Evolutionary conservation across 345 rosid species (phyloP), one percentile per base, ranked within the genome.

Genomic region (Melaleuca alternifolia): DNA sequence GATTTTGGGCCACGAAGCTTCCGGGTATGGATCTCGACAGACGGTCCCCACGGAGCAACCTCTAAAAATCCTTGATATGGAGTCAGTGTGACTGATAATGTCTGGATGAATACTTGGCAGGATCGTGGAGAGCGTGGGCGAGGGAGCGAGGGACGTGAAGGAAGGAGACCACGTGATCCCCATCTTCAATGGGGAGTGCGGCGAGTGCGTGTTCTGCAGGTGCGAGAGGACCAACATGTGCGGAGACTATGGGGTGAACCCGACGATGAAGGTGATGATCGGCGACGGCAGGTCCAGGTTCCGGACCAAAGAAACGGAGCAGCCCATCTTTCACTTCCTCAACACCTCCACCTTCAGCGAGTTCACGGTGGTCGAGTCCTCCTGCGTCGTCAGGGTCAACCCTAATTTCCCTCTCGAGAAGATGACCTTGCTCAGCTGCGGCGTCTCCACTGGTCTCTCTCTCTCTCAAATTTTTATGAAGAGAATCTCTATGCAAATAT

Each of bases 1-100:
- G 75, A 93, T 95, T 54, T 87, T 94, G 37, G 98, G 98, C 53
- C 98, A 95, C 83, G 96, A 95, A 86, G 96, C 96, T n/a, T 93
- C 94, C 6, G 96, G 98, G 96, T 95, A 90, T n/a, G 44, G 51
- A 53, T 71, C 54, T 20, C 77, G 11, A 59, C 37, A 82, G 41
- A 37, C 23, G 14, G 79, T 18, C 2, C 57, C 57, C 3, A 18
- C 61, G 12, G 57, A 21, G 11, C 4, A 7, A 13, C 28, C 12
- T 82, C 26, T 21, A 2, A 11, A 5, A 6, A 26, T 18, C 53
- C 53, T 46, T 82, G 23, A 8, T 50, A 11, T 24, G 10, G 51
- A 12, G 24, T 37, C 18, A n/a, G 10, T 28, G 24, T 6, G 52
- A n/a, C 50, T 53, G 75, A 84, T 53, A 51, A 84, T 5, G 30